Evolutionary conservation across 805 yeast genomes (phyloP).

Genomic region (Wickerhamiella parazyma): DNA sequence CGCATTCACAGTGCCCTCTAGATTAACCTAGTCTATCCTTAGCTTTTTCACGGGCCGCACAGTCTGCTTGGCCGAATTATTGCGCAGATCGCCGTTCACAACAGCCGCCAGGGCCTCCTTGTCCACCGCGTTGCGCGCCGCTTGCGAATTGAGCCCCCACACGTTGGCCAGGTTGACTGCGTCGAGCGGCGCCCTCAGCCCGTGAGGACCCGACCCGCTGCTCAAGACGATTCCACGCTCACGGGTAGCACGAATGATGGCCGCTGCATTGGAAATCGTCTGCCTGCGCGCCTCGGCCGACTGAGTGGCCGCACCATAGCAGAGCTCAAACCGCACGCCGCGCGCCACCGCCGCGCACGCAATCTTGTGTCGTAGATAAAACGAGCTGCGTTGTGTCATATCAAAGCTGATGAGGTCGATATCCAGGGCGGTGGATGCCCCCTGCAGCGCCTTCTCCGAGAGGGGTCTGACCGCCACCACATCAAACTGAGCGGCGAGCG

Average conservation of each 20-base stretch:
- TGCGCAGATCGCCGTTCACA: conserved; percentile 60
- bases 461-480: conserved; percentile 68
- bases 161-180: conserved; percentile 49
- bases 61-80: conserved; percentile 58
- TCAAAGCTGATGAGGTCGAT: conserved; percentile 71
- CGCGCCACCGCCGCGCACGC: conserved; percentile 70
- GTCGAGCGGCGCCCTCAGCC: conserved; percentile 50
- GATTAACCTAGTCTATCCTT: conserved; percentile 1
- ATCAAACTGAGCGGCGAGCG: conserved; percentile 44
- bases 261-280: conserved; percentile 57
- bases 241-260: conserved; percentile 69
- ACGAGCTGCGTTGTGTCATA: conserved; percentile 51
- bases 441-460: conserved; percentile 63
- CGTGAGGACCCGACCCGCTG: conserved; percentile 42
- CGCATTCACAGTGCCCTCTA: conserved; percentile 47
- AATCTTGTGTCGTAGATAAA: conserved; percentile 68
- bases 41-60: conserved; percentile 5
- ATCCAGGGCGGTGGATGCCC: conserved; percentile 63
- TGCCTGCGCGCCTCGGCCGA: conserved; percentile 37
- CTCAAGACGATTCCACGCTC: conserved; percentile 65
- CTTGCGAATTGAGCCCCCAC: conserved; percentile 55
- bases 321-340: conserved; percentile 72
- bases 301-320: conserved; percentile 39
- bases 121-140: conserved; percentile 46
- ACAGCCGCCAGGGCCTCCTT: conserved; percentile 51